A percentile compares a stretch with the other conserved stretches of the same genome.
These are phyloP conservation scores for Debaryomyces castellii DNA, from an alignment of 805 yeast genomes.

Conservation along the genomic window DNA sequence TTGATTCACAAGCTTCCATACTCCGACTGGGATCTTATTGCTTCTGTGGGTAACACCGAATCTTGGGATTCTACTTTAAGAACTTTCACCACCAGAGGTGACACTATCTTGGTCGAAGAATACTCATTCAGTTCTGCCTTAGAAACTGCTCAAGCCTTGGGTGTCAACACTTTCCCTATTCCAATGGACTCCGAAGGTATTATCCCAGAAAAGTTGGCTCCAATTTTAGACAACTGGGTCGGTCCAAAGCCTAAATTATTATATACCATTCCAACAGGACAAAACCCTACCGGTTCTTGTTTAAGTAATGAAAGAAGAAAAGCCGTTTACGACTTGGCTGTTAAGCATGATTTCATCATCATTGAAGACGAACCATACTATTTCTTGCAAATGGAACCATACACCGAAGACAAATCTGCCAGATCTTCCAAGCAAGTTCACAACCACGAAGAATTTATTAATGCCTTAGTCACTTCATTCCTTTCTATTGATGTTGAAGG, in stretches of 20 bases:
- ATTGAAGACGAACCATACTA: conserved; percentile 98
- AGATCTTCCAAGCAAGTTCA: conserved; percentile 34
- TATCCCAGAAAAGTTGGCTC: conserved; percentile 66
- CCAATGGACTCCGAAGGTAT: conserved; percentile 80
- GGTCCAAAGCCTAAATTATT: conserved; percentile 78
- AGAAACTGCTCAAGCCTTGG: conserved; percentile 76
- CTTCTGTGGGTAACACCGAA: conserved; percentile 86
- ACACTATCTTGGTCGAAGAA: conserved; percentile 79
- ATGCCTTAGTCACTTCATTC: conserved; percentile 73
- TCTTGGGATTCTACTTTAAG: conserved; percentile 83
- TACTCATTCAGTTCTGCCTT: conserved; percentile 81
- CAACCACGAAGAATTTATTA: conserved; percentile 63
- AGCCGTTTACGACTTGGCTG: conserved; percentile 73
- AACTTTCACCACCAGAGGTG: conserved; percentile 76
- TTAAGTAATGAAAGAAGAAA: conserved; percentile 74
- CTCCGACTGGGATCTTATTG: conserved; percentile 65
- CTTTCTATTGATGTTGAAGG: conserved; percentile 79
- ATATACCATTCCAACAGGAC: conserved; percentile 94
- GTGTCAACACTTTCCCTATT: conserved; percentile 67
- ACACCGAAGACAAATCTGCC: conserved; percentile 44
- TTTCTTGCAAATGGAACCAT: conserved; percentile 89
- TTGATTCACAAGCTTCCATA: conserved; percentile 46
- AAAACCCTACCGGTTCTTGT: conserved; percentile 95
- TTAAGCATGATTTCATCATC: conserved; percentile 81
- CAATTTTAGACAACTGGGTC: conserved; percentile 67